Evolutionary conservation across 2,329 filamentous ascomycete species (phyloP).

Genomic region (Pseudogymnoascus destructans): DNA sequence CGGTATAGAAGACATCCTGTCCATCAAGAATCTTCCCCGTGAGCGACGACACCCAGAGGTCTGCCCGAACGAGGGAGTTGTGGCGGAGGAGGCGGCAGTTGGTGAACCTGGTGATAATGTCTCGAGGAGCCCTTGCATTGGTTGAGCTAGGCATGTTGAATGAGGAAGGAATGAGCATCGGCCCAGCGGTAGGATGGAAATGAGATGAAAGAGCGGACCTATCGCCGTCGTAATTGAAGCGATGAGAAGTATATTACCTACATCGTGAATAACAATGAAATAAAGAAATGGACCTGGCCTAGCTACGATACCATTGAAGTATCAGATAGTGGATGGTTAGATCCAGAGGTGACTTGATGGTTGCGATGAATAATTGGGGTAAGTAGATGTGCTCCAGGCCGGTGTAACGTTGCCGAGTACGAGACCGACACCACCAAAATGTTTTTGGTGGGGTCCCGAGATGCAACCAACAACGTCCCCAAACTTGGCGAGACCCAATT

Average conservation of each 20-base stretch:
- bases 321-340: constrained; percentile 2
- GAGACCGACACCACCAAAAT: background rate
- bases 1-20: constrained; percentile 54
- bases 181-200: background rate
- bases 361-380: background rate
- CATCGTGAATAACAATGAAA: constrained; percentile 1
- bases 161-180: background rate
- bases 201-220: background rate
- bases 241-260: constrained; percentile 1
- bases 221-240: constrained; percentile 3
- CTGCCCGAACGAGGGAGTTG: constrained; percentile 53
- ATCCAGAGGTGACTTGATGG: background rate
- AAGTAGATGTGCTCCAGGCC: background rate
- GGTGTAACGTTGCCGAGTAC: constrained; percentile 1
- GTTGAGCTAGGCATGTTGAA: background rate
- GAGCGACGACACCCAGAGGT: constrained; percentile 76
- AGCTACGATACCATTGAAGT: background rate
- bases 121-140: constrained; percentile 27
- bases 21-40: constrained; percentile 72
- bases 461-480: background rate
- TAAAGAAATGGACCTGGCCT: background rate
- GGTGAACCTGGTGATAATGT: constrained; percentile 70
- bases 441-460: background rate
- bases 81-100: constrained; percentile 70
- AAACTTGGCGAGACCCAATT: background rate